phyloP scores from a whole-genome alignment of 2,329 filamentous ascomycete genomes.

The Fusarium piperis region DNA sequence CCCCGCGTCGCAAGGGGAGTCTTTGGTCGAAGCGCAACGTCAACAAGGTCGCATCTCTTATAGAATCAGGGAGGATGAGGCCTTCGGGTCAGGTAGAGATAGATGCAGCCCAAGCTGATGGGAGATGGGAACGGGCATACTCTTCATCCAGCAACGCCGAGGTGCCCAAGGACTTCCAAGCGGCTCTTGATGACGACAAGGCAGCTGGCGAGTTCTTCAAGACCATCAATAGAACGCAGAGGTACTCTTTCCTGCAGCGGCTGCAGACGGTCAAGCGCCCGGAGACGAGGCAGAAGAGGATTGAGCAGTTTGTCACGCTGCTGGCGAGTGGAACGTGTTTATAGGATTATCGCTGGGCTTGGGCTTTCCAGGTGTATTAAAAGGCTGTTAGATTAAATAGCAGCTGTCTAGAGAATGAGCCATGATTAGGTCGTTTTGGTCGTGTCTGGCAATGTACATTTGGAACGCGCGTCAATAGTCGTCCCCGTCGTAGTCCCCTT shows the following conservation, averaged over 20 bases:
- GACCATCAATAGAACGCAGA: constrained; percentile 54
- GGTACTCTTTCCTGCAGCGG: constrained; percentile 58
- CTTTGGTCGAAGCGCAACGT: constrained; percentile 71
- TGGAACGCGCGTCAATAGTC: constrained; percentile 6
- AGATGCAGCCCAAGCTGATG: constrained; percentile 65
- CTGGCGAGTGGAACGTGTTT: constrained; percentile 44
- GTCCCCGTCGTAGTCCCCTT: constrained; percentile 29
- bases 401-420: neutral
- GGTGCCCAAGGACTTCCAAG: constrained; percentile 60
- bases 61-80: constrained; percentile 58
- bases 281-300: constrained; percentile 50
- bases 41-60: constrained; percentile 57
- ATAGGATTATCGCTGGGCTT: constrained; percentile 38
- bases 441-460: neutral
- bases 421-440: neutral
- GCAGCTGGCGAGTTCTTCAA: constrained; percentile 53
- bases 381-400: neutral
- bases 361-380: constrained; percentile 3
- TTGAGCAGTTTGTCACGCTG: constrained; percentile 53
- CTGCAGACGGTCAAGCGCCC: constrained; percentile 54
- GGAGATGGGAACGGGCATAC: constrained; percentile 68
- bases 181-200: constrained; percentile 50
- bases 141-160: constrained; percentile 57
- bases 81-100: constrained; percentile 59
- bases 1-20: constrained; percentile 63